phyloP scores from a whole-genome alignment of 2,329 filamentous ascomycete genomes.

The Clathrospora elynae region DNA sequence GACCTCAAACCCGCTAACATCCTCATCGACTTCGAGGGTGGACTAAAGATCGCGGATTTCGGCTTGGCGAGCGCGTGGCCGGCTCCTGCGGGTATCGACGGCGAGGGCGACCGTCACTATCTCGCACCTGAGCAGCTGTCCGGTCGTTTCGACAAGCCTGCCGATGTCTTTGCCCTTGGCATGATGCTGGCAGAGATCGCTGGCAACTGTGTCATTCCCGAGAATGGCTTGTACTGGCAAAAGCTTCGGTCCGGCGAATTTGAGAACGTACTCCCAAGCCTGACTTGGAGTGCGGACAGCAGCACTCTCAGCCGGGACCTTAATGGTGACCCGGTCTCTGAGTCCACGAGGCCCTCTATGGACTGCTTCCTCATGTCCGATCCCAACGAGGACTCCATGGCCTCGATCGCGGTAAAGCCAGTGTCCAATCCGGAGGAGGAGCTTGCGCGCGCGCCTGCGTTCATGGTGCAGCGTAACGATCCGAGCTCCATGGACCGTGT shows the following conservation, averaged over 20 bases:
- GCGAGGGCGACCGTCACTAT: slow-evolving; percentile 94
- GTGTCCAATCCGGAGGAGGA: slow-evolving; percentile 52
- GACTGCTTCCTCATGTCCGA: slow-evolving; percentile 42
- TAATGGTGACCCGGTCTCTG: slow-evolving; percentile 51
- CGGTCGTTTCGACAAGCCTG: slow-evolving; percentile 85
- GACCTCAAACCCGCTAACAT: slow-evolving; percentile 87
- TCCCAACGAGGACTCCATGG: slow-evolving; percentile 46
- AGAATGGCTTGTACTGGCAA: slow-evolving; percentile 91
- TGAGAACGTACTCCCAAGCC: slow-evolving; percentile 76
- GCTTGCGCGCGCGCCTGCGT: slow-evolving; percentile 73
- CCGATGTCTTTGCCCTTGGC: slow-evolving; percentile 91
- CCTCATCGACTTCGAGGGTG: slow-evolving; percentile 78
- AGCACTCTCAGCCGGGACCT: slow-evolving; percentile 71
- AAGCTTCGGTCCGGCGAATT: slow-evolving; percentile 87
- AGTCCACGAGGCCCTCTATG: slow-evolving; percentile 24
- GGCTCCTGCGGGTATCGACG: slow-evolving; percentile 75
- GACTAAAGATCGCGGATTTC: slow-evolving; percentile 85
- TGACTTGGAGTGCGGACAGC: slow-evolving; percentile 78
- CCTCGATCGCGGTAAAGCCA: slow-evolving; percentile 43
- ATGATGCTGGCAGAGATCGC: slow-evolving; percentile 94
- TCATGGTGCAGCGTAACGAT: slow-evolving; percentile 82
- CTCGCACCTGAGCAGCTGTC: slow-evolving; percentile 91
- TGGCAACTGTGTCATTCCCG: slow-evolving; percentile 89
- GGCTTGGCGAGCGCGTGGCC: slow-evolving; percentile 81
- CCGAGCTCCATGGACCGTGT: slow-evolving; percentile 79